These are phyloP conservation scores for Ganoderma lucidum DNA, from an alignment of 1,284 basidiomycete species.

Conservation along the genomic window DNA sequence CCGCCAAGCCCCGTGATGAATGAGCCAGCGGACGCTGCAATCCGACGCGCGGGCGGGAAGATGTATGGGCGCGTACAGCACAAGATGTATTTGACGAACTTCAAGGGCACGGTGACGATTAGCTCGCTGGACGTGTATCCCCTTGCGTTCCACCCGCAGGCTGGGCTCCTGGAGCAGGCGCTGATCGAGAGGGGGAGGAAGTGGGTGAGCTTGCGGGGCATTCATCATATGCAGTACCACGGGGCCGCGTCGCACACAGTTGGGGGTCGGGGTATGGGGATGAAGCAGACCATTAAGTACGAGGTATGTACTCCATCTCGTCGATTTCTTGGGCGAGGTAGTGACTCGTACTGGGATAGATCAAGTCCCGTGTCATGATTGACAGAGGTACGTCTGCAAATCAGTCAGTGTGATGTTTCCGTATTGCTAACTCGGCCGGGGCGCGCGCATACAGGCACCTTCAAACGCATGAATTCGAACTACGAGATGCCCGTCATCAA, in stretches of 20 bases:
- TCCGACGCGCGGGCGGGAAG: constrained; percentile 23
- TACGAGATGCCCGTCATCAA: constrained; percentile 49
- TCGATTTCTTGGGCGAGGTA: neutral
- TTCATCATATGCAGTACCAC: constrained; percentile 62
- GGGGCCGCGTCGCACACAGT: constrained; percentile 50
- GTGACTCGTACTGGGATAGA: constrained; percentile 21
- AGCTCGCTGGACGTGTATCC: constrained; percentile 58
- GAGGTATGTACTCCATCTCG: constrained; percentile 45
- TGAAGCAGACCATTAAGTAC: constrained; percentile 49
- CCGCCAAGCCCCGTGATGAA: neutral
- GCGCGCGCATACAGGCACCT: constrained; percentile 44
- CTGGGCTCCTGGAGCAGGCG: constrained; percentile 44
- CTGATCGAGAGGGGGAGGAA: constrained; percentile 58
- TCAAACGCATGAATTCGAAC: constrained; percentile 53
- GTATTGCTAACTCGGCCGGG: neutral
- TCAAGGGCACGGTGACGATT: constrained; percentile 59
- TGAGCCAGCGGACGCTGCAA: constrained; percentile 11
- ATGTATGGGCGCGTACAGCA: constrained; percentile 50
- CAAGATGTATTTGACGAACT: constrained; percentile 47
- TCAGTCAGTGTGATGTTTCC: neutral
- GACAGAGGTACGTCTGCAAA: constrained; percentile 49
- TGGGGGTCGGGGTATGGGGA: constrained; percentile 10
- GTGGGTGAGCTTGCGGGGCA: constrained; percentile 57
- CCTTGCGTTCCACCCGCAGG: constrained; percentile 54
- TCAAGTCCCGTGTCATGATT: constrained; percentile 59